Conservation (phyloP, 768 basidiomycete genomes). For the Suillus alpinus region DNA sequence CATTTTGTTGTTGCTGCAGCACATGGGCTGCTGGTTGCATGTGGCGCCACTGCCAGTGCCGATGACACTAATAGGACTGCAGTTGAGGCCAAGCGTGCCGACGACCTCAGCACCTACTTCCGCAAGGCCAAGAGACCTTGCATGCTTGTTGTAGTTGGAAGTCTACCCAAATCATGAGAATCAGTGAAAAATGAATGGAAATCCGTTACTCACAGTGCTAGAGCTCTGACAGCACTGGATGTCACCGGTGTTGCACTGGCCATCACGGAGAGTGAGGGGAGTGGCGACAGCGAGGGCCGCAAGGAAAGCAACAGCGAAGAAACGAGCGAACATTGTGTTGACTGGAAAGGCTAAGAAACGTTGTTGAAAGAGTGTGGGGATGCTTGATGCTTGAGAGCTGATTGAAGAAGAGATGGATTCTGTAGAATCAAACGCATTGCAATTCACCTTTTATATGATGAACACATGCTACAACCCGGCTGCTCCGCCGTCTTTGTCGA, state of each 20-base stretch:
- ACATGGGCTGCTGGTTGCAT: slow-evolving; percentile 21
- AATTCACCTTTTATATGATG: not conserved
- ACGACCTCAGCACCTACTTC: not conserved
- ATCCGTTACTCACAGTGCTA: slow-evolving; percentile 10
- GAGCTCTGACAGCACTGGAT: slow-evolving; percentile 19
- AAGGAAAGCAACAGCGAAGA: slow-evolving; percentile 16
- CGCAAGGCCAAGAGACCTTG: slow-evolving; percentile 4
- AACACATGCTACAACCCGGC: not conserved
- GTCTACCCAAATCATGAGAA: slow-evolving; percentile 7
- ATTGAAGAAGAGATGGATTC: not conserved
- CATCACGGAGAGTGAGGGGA: slow-evolving; percentile 23
- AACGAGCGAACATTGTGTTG: not conserved
- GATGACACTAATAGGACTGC: slow-evolving; percentile 10
- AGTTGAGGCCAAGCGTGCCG: slow-evolving; percentile 16
- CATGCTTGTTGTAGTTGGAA: slow-evolving; percentile 1
- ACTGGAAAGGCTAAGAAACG: not conserved
- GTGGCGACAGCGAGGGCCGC: slow-evolving; percentile 16
- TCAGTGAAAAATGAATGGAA: not conserved
- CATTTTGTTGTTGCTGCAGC: slow-evolving; percentile 13
- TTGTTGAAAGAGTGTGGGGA: not conserved
- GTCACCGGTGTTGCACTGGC: slow-evolving; percentile 19
- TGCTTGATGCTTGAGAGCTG: not conserved
- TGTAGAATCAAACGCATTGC: not conserved
- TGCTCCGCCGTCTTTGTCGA: not conserved
- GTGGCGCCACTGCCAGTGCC: slow-evolving; percentile 22